A percentile compares a stretch with the other conserved stretches of the same genome.
These are phyloP conservation scores for Globisporangium spinosum DNA, from an alignment of 352 stramenopile genomes.

Conservation along the genomic window DNA sequence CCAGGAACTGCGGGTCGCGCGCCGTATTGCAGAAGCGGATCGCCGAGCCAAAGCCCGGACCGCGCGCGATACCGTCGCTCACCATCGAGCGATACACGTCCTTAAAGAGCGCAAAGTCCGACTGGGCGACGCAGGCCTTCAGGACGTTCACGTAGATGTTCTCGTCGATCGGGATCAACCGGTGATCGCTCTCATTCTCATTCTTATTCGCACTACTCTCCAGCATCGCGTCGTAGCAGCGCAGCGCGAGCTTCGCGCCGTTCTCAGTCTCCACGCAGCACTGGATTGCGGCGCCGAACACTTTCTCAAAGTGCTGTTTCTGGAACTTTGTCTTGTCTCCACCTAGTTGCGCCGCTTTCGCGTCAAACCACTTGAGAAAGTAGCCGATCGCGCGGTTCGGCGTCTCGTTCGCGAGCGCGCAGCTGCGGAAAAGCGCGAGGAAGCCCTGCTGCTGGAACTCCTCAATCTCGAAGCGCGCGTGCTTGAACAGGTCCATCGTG, in stretches of 20 bases:
- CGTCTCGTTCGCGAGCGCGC: slow-evolving; percentile 10
- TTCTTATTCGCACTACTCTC: neutral
- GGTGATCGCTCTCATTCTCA: slow-evolving; percentile 5
- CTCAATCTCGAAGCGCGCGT: slow-evolving; percentile 26
- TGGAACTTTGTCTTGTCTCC: slow-evolving; percentile 5
- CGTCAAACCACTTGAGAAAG: slow-evolving; percentile 40
- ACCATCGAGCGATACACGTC: slow-evolving; percentile 58
- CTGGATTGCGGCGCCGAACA: slow-evolving; percentile 71
- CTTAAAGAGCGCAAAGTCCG: slow-evolving; percentile 40
- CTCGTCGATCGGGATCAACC: slow-evolving; percentile 40
- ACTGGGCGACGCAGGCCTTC: slow-evolving; percentile 39
- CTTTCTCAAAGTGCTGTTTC: slow-evolving; percentile 37
- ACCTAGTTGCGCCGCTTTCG: neutral
- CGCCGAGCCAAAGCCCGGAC: slow-evolving; percentile 58
- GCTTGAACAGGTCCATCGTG: slow-evolving; percentile 31
- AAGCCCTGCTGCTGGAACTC: slow-evolving; percentile 65
- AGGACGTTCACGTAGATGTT: slow-evolving; percentile 81
- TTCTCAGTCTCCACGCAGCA: slow-evolving; percentile 36
- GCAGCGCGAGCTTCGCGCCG: slow-evolving; percentile 43
- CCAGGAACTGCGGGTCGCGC: slow-evolving; percentile 47
- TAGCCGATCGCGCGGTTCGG: slow-evolving; percentile 16
- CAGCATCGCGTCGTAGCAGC: slow-evolving; percentile 41
- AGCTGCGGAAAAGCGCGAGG: slow-evolving; percentile 50
- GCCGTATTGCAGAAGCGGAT: slow-evolving; percentile 59
- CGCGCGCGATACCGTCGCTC: slow-evolving; percentile 40